Evolutionary conservation across 2,329 filamentous ascomycete genomes (phyloP).

Genomic region (Pseudogymnoascus destructans): DNA sequence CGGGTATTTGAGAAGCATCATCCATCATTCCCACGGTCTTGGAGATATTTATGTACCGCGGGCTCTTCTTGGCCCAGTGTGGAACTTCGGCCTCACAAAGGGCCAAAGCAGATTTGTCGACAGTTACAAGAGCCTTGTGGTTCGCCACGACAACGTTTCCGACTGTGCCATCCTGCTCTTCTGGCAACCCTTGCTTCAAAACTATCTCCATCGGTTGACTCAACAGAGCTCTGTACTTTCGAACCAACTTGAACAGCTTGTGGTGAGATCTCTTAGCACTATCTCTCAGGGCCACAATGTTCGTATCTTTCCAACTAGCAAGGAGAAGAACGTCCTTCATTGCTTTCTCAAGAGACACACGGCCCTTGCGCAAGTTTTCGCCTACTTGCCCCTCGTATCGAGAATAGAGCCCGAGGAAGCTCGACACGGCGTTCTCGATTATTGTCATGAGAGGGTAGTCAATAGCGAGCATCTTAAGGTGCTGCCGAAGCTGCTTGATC

Average conservation of each 20-base stretch:
- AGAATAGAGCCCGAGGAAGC: conserved; percentile 64
- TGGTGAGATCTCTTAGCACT: conserved; percentile 83
- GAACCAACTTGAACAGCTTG: conserved; percentile 81
- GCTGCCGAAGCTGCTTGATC: conserved; percentile 49
- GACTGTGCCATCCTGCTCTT: conserved; percentile 22
- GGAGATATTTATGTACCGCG: conserved; percentile 56
- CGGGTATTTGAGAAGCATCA: conserved; percentile 41
- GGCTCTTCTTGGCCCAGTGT: conserved; percentile 35
- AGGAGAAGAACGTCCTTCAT: conserved; percentile 88
- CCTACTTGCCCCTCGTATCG: conserved; percentile 55
- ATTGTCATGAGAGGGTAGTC: conserved; percentile 45
- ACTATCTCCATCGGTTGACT: conserved; percentile 61
- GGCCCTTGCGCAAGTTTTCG: conserved; percentile 53
- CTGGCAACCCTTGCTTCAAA: conserved; percentile 44
- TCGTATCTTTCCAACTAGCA: conserved; percentile 96
- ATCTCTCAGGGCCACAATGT: conserved; percentile 76
- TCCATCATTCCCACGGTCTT: conserved; percentile 65
- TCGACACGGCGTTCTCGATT: conserved; percentile 53
- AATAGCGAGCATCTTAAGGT: conserved; percentile 47
- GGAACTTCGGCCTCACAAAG: conserved; percentile 24
- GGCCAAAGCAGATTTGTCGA: conserved; percentile 21
- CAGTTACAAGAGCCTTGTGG: conserved; percentile 13
- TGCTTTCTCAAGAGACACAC: conserved; percentile 68
- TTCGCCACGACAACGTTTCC: conserved; percentile 9
- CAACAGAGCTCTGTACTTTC: conserved; percentile 74